phyloP scores from a whole-genome alignment of 1,284 basidiomycete genomes.

The Irpex sp. region DNA sequence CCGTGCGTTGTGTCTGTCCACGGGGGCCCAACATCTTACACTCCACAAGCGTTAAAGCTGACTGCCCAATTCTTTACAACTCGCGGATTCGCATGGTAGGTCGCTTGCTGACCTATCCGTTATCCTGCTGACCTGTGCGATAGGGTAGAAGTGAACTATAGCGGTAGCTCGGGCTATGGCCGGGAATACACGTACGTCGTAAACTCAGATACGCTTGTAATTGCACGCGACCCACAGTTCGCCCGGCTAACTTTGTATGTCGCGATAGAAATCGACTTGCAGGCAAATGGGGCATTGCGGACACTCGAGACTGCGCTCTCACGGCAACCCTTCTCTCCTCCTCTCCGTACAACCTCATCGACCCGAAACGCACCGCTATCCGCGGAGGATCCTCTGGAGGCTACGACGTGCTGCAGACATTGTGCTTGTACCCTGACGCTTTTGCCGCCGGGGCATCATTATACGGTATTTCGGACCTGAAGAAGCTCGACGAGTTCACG shows the following conservation, averaged over 20 bases:
- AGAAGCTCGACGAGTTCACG: conserved; percentile 38
- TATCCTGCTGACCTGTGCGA: background rate
- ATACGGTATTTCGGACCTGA: conserved; percentile 46
- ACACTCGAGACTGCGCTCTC: conserved; percentile 57
- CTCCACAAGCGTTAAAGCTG: conserved; percentile 45
- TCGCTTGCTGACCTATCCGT: background rate
- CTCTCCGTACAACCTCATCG: conserved; percentile 42
- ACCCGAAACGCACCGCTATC: conserved; percentile 54
- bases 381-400: conserved; percentile 51
- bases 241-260: too few species aligned
- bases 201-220: background rate
- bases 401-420: conserved; percentile 43
- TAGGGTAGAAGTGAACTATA: conserved; percentile 69
- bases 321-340: conserved; percentile 46
- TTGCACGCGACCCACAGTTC: conserved; percentile 2
- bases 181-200: conserved; percentile 44
- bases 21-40: conserved; percentile 59
- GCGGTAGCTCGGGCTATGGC: conserved; percentile 67
- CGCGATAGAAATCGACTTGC: conserved; percentile 46
- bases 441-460: conserved; percentile 40
- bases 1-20: conserved; percentile 63
- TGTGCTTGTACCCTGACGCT: conserved; percentile 25
- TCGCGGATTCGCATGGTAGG: conserved; percentile 63
- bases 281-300: conserved; percentile 65
- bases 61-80: conserved; percentile 60